These are phyloP conservation scores for Annulohypoxylon stygium DNA, from an alignment of 495 filamentous ascomycete species.

Conservation along the genomic window DNA sequence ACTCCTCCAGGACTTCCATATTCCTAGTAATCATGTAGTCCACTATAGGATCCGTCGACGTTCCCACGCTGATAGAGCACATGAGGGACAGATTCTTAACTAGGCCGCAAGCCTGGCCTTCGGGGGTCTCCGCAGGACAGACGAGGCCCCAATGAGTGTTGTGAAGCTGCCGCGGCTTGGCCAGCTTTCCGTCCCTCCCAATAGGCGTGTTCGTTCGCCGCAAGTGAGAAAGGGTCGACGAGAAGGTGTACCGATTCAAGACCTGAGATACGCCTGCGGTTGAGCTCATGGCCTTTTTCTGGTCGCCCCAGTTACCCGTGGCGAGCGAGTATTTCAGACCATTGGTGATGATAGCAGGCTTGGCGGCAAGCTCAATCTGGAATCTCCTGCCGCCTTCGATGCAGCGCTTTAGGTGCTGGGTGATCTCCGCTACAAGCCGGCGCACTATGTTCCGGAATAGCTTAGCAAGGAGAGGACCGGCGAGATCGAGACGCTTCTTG, in stretches of 20 bases:
- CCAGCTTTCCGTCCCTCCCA: slow-evolving; percentile 97
- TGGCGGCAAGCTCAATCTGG: slow-evolving; percentile 88
- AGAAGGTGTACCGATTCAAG: slow-evolving; percentile 96
- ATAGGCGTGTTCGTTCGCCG: slow-evolving; percentile 97
- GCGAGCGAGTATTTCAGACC: slow-evolving; percentile 96
- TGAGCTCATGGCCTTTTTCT: slow-evolving; percentile 94
- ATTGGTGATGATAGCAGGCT: slow-evolving; percentile 89
- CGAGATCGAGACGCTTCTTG: slow-evolving; percentile 97
- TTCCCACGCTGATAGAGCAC: slow-evolving; percentile 97
- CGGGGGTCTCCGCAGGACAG: slow-evolving; percentile 96
- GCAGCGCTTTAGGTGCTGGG: slow-evolving; percentile 88
- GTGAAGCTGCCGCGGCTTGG: slow-evolving; percentile 96
- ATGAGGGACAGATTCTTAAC: slow-evolving; percentile 99
- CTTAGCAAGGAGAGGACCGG: slow-evolving; percentile 91
- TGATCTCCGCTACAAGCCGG: slow-evolving; percentile 88
- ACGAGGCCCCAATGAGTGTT: slow-evolving; percentile 99
- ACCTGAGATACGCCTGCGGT: slow-evolving; percentile 99
- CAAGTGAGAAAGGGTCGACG: slow-evolving; percentile 95
- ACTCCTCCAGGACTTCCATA: slow-evolving; percentile 97
- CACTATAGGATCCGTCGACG: slow-evolving; percentile 86
- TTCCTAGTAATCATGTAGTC: slow-evolving; percentile 94
- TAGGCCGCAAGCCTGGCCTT: slow-evolving; percentile 97
- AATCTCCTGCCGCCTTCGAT: slow-evolving; percentile 91
- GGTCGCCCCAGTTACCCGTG: slow-evolving; percentile 99
- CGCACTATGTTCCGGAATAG: slow-evolving; percentile 91